These are phyloP conservation scores for Rhizopogon vinicolor DNA, from an alignment of 768 basidiomycete genomes.

Conservation along the genomic window DNA sequence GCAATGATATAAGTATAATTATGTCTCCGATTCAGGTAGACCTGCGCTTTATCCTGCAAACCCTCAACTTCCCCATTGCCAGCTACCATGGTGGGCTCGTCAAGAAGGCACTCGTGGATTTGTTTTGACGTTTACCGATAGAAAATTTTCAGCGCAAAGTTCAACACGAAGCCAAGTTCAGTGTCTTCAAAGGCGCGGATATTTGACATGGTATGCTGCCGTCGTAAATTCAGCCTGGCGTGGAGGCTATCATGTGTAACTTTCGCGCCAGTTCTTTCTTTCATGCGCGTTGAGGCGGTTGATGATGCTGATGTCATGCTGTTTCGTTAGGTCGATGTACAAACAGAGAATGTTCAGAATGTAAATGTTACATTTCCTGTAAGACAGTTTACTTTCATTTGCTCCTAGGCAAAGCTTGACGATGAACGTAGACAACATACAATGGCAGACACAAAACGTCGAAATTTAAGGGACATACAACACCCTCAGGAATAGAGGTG, in stretches of 20 bases:
- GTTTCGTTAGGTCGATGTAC: conserved; percentile 6
- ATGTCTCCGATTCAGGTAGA: neutral
- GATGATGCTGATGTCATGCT: neutral
- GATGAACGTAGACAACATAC: conserved; percentile 8
- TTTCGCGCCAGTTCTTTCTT: conserved; percentile 15
- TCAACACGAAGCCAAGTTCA: neutral
- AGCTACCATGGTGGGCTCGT: neutral
- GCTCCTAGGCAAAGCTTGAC: neutral
- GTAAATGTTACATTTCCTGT: neutral
- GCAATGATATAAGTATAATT: no score
- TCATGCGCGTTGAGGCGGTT: neutral
- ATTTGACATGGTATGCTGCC: neutral
- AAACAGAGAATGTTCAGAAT: neutral
- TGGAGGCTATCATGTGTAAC: neutral
- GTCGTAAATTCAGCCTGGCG: neutral
- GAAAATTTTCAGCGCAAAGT: neutral
- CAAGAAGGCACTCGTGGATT: neutral
- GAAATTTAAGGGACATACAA: no score
- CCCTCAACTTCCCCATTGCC: neutral
- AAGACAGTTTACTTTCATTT: neutral
- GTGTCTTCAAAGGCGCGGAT: neutral
- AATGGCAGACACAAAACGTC: conserved; percentile 6
- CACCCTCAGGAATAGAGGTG: neutral
- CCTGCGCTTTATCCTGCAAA: neutral
- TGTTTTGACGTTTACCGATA: neutral